A percentile compares a stretch with the other conserved stretches of the same genome.
Conservation (phyloP, 1,139 yeast species). For the Magnusiomyces ingens region DNA sequence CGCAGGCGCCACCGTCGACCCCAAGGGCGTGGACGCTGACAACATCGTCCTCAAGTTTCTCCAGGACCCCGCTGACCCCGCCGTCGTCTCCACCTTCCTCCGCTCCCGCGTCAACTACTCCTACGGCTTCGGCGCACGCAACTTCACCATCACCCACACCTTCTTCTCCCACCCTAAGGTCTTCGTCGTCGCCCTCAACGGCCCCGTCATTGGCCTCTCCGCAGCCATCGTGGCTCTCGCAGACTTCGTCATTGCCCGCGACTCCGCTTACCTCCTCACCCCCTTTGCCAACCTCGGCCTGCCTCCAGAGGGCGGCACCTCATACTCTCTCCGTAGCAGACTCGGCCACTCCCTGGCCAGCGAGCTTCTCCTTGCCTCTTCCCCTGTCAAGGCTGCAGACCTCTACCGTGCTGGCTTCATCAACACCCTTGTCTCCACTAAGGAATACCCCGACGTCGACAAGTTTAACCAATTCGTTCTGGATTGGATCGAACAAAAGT, state of each 20-base stretch:
- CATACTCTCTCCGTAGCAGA: constrained; percentile 60
- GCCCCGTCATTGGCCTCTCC: constrained; percentile 79
- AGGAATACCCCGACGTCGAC: constrained; percentile 31
- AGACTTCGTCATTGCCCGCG: constrained; percentile 70
- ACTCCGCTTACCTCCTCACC: constrained; percentile 53
- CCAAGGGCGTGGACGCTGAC: constrained; percentile 25
- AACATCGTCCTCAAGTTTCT: constrained; percentile 17
- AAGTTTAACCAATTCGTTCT: constrained; percentile 57
- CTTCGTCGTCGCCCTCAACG: constrained; percentile 70
- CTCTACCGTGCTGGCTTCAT: constrained; percentile 55
- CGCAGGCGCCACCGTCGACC: constrained; percentile 64
- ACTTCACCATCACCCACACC: constrained; percentile 60
- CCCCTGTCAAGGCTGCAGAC: constrained; percentile 58
- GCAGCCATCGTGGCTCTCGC: constrained; percentile 69
- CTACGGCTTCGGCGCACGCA: constrained; percentile 57
- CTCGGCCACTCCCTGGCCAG: constrained; percentile 69
- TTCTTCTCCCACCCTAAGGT: constrained; percentile 69
- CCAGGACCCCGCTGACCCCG: constrained; percentile 13
- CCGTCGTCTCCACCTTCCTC: neutral
- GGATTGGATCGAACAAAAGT: constrained; percentile 36
- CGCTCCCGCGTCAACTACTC: constrained; percentile 36
- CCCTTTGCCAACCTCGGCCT: constrained; percentile 83
- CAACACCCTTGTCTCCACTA: constrained; percentile 44
- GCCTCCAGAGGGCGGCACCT: constrained; percentile 77
- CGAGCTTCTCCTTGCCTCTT: constrained; percentile 66